Conservation (phyloP, 352 stramenopile species). For the Pythium angustatum region DNA sequence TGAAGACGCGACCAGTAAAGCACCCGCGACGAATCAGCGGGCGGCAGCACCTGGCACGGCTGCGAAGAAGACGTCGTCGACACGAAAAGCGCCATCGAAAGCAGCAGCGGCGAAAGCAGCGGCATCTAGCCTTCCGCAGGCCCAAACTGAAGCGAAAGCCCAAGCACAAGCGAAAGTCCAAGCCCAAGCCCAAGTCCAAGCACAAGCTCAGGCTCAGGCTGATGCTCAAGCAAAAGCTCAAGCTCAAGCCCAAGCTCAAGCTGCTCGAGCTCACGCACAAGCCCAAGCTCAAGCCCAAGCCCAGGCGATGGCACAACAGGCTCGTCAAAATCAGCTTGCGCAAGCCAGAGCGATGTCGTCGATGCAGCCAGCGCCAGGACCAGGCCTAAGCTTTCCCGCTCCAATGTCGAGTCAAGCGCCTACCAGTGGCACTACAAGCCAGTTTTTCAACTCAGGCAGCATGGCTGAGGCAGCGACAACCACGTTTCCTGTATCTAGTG, state of each 20-base stretch:
- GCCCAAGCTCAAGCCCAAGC: neutral
- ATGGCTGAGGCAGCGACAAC: neutral
- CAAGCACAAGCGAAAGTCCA: neutral
- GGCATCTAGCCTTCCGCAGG: neutral
- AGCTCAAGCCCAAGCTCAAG: constrained; percentile 11
- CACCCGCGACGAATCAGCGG: constrained; percentile 14
- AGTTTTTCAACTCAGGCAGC: neutral
- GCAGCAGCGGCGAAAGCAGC: neutral
- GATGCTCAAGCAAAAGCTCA: too few relatives aligned
- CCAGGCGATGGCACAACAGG: neutral
- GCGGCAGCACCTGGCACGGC: neutral
- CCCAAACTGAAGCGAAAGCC: neutral
- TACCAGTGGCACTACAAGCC: neutral
- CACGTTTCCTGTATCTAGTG: neutral
- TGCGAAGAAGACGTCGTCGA: neutral
- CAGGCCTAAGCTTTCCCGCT: constrained; percentile 1
- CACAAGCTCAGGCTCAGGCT: neutral
- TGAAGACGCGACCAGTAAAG: constrained; percentile 42
- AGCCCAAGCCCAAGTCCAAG: neutral
- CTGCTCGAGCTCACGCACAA: constrained; percentile 4
- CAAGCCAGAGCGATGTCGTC: neutral
- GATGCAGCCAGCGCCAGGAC: constrained; percentile 4
- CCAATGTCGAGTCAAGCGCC: neutral
- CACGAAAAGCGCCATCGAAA: constrained; percentile 1
- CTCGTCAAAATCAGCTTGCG: neutral